Conservation (phyloP, 306 rosid genomes). For the Medicago lupulina region DNA sequence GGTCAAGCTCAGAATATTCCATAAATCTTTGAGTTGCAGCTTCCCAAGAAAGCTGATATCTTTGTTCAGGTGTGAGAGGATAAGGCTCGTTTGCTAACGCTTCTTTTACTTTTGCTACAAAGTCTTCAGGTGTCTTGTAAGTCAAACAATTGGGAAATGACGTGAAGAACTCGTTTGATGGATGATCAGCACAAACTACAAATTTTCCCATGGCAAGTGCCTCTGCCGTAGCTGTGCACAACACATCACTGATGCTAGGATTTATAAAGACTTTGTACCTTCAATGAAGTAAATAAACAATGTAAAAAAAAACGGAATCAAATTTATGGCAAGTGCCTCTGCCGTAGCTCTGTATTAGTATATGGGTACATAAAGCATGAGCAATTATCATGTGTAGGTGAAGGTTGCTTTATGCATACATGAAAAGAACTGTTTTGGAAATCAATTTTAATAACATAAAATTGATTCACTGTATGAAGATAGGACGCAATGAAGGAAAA, state of each 20-base stretch:
- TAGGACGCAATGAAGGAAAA: constrained; percentile 17
- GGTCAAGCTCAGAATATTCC: constrained; percentile 82
- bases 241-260: constrained; percentile 94
- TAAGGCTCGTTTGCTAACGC: constrained; percentile 84
- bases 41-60: constrained; percentile 93
- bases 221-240: constrained; percentile 98
- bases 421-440: constrained; percentile 18
- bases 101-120: constrained; percentile 84
- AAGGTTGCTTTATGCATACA: constrained; percentile 11
- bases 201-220: constrained; percentile 99
- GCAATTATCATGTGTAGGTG: neutral
- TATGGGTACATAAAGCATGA: constrained; percentile 22
- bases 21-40: constrained; percentile 96
- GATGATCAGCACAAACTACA: constrained; percentile 94
- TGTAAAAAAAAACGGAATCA: constrained; percentile 23
- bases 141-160: constrained; percentile 94
- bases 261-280: constrained; percentile 98
- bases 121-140: constrained; percentile 86
- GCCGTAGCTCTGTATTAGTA: neutral
- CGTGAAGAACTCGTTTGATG: constrained; percentile 89
- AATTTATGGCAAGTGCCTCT: too few relatives aligned
- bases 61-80: constrained; percentile 90
- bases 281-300: constrained; percentile 43
- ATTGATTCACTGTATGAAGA: constrained; percentile 29
- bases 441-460: constrained; percentile 19